Evolutionary conservation across 2,329 filamentous ascomycete genomes (phyloP).

Genomic region (Diplodia corticola): DNA sequence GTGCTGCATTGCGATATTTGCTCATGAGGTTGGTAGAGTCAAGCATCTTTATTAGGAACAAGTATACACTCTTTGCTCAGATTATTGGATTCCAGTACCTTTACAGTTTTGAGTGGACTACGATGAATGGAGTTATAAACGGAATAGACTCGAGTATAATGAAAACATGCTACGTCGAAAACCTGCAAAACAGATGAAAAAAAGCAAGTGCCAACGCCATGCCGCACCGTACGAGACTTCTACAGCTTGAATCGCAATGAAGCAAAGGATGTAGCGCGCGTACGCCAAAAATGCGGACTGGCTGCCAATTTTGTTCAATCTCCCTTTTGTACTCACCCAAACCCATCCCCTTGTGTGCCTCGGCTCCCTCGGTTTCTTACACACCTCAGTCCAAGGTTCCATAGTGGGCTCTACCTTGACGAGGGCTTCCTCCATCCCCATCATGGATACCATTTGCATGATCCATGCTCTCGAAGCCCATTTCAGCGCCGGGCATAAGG

Average conservation of each 20-base stretch:
- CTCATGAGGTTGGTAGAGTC: background rate
- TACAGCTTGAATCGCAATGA: background rate
- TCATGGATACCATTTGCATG: background rate
- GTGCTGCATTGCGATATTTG: too few relatives aligned
- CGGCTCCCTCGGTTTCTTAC: background rate
- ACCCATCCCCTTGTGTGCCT: background rate
- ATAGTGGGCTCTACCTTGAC: background rate
- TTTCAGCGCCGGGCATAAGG: conserved; percentile 36
- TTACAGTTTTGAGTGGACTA: background rate
- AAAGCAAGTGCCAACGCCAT: background rate
- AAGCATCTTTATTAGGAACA: background rate
- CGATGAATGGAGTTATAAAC: background rate
- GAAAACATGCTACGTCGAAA: background rate
- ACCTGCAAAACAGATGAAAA: background rate
- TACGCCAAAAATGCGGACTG: background rate
- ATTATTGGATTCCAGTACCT: background rate
- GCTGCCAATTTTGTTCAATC: background rate
- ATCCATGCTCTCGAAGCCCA: conserved; percentile 4
- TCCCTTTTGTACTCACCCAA: background rate
- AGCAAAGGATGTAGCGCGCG: background rate
- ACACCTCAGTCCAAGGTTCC: background rate
- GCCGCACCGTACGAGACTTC: background rate
- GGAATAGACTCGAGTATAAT: background rate
- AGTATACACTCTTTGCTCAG: background rate
- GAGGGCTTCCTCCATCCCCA: background rate